Evolutionary conservation across 2,329 filamentous ascomycete species (phyloP).

Genomic region (Periconia digitata): DNA sequence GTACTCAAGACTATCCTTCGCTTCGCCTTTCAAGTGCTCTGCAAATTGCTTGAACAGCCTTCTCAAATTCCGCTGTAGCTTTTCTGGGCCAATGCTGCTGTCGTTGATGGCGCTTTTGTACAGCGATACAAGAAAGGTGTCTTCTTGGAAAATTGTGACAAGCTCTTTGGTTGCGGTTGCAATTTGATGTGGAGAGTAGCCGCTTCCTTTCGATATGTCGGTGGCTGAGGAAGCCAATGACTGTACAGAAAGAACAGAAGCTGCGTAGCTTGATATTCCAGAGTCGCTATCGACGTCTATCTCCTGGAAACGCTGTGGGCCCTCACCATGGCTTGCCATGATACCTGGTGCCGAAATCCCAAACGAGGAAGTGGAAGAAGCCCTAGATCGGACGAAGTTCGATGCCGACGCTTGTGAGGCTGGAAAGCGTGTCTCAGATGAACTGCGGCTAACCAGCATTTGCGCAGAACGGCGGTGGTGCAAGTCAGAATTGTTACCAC

Average conservation of each 20-base stretch:
- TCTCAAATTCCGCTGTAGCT: conserved; percentile 8
- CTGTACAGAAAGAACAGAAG: conserved; percentile 5
- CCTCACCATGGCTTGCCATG: neutral
- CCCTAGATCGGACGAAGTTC: too few relatives aligned
- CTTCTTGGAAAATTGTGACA: conserved; percentile 5
- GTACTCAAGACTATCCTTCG: conserved; percentile 8
- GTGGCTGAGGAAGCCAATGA: conserved; percentile 13
- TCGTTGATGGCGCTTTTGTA: conserved; percentile 8
- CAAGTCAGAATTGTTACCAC: too few relatives aligned
- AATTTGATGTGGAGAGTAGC: conserved; percentile 9
- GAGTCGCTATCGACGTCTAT: conserved; percentile 3
- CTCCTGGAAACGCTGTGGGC: neutral
- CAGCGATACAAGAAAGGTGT: conserved; percentile 3
- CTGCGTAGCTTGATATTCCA: conserved; percentile 9
- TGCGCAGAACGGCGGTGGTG: too few relatives aligned
- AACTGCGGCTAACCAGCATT: too few relatives aligned
- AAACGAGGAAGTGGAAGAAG: too few relatives aligned
- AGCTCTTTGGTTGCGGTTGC: conserved; percentile 11
- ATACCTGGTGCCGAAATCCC: neutral
- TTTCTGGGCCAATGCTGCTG: conserved; percentile 7
- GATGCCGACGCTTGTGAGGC: too few relatives aligned
- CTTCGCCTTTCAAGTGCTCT: conserved; percentile 5
- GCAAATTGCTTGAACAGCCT: conserved; percentile 11
- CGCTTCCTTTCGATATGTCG: conserved; percentile 9
- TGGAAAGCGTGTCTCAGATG: too few relatives aligned